Evolutionary conservation across 768 basidiomycete species (phyloP).

Genomic region (Pisolithus albus): DNA sequence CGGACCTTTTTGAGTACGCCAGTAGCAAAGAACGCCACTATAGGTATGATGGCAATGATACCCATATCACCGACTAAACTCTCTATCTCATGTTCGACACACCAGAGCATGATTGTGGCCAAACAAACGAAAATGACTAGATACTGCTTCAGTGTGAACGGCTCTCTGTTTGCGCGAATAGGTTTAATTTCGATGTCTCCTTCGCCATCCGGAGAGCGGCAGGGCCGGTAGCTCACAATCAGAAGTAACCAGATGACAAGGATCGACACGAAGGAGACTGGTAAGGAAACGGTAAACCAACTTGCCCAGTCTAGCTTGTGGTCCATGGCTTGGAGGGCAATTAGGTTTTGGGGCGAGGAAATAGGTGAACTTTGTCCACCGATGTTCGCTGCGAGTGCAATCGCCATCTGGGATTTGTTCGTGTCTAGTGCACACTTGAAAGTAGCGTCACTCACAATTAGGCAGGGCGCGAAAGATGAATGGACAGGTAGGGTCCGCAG

Average conservation of each 20-base stretch:
- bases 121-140: constrained; percentile 84
- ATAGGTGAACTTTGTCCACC: constrained; percentile 97
- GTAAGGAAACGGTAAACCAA: constrained; percentile 93
- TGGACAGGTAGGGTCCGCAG: constrained; percentile 83
- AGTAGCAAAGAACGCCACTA: constrained; percentile 90
- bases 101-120: constrained; percentile 85
- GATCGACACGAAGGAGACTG: constrained; percentile 82
- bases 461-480: constrained; percentile 80
- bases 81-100: constrained; percentile 75
- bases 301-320: constrained; percentile 78
- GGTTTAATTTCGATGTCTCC: constrained; percentile 77
- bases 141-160: constrained; percentile 79
- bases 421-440: neutral
- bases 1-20: constrained; percentile 87
- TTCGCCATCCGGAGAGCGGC: constrained; percentile 63
- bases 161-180: constrained; percentile 77
- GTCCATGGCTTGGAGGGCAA: constrained; percentile 84
- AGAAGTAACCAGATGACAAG: constrained; percentile 89
- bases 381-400: constrained; percentile 96
- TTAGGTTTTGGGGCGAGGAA: constrained; percentile 96
- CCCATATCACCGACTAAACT: constrained; percentile 90
- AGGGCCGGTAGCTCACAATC: constrained; percentile 72
- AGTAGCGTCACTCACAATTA: constrained; percentile 62
- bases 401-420: constrained; percentile 61
- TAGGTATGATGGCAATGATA: constrained; percentile 87